Evolutionary conservation across 208 protist species (phyloP), one percentile per base, ranked within the genome.

Genomic region (Leishmania tarentolae): DNA sequence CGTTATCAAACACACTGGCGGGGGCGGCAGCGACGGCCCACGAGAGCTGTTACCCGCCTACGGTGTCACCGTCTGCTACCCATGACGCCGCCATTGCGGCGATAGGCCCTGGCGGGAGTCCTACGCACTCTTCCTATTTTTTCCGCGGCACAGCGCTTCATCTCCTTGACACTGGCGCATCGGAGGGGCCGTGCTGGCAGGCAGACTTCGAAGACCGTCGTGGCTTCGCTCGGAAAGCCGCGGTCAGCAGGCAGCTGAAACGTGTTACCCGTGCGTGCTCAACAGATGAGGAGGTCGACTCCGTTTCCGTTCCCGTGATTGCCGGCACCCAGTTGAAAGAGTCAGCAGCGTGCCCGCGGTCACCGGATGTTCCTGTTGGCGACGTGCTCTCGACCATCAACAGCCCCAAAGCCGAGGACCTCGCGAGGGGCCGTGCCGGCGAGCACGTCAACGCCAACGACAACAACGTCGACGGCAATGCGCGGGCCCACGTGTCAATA

Each of bases 181-280:
- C 13, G 9, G 42, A 35, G 19, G 15, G 15, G 31, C 42, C 37
- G 40, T 50, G 37, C n/a, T 15, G 19, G 40, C 68, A 21, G 52
- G 28, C 1, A 24, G 35, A 28, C 28, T 11, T 9, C 15, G 21
- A 7, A 17, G 68, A 72, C 42, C 8, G 28, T 52, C 9, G 68
- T 11, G 42, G 68, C 35, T 24, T 21, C 21, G 24, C 46, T 59
- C 47, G 44, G 57, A 21, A 21, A 8, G 4, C 50, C 31, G 1
- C 31, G 66, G 1, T 13, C 37, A 24, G 28, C 13, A 46, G 31
- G 40, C 61, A 80, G 28, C 24, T 84, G 0, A 59, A 80, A n/a
- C 70, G 80, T 11, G 57, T 78, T 5, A 65, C 61, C 1, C 57
- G 75, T 59, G 76, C 76, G 37, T 69, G 57, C 31, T 80, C 75